Evolutionary conservation across 2,329 filamentous ascomycete genomes (phyloP).

Genomic region (Ophioceras dolichostomum): DNA sequence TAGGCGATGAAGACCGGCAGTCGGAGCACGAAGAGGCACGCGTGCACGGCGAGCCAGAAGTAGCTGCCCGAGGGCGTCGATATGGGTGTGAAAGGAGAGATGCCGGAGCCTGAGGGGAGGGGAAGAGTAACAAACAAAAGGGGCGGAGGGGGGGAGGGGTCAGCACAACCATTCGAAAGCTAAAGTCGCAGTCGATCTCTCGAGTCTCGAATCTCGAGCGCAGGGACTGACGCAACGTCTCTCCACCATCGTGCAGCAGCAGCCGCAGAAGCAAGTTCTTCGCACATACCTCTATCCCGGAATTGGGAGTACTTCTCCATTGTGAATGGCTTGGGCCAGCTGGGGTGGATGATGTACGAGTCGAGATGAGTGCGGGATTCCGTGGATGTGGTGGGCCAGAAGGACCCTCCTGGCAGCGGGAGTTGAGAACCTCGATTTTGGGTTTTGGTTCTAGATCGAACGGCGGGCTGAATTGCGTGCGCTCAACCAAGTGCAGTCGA

Average conservation of each 20-base stretch:
- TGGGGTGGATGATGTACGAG: too few relatives aligned
- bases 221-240: too few relatives aligned
- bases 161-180: neutral
- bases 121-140: too few relatives aligned
- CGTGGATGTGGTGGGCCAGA: too few relatives aligned
- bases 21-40: constrained; percentile 68
- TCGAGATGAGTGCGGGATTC: too few relatives aligned
- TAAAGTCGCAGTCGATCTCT: neutral
- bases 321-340: too few relatives aligned
- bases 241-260: neutral
- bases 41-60: constrained; percentile 50
- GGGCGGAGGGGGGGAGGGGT: neutral
- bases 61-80: constrained; percentile 47
- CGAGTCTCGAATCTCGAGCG: too few relatives aligned
- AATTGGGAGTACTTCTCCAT: constrained; percentile 98
- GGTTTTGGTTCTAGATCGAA: too few relatives aligned
- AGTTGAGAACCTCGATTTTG: too few relatives aligned
- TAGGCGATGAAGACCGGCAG: constrained; percentile 65
- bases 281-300: constrained; percentile 63
- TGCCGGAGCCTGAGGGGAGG: constrained; percentile 64
- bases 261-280: neutral
- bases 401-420: too few relatives aligned
- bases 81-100: constrained; percentile 88
- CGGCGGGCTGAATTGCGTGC: too few relatives aligned
- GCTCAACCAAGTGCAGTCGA: too few relatives aligned